Evolutionary conservation across 345 rosid genomes (phyloP), one percentile per base, ranked within the genome.

Genomic region (Salix arbutifolia): DNA sequence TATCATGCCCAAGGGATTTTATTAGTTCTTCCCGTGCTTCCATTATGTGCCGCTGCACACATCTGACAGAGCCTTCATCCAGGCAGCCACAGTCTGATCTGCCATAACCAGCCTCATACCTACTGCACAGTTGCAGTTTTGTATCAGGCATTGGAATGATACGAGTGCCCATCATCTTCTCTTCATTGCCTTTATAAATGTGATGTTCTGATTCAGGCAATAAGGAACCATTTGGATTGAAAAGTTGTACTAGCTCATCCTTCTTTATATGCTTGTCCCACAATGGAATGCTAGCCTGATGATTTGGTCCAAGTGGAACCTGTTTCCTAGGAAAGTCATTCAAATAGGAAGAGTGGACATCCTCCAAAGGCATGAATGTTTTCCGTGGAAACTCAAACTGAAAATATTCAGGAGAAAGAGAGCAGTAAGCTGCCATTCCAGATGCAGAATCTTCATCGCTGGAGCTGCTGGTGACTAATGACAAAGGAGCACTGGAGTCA

Each of bases 51-150:
- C 85, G 92, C 38, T 80, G 77, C 53, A 84, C 90, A 77, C 97
- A 92, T 79, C 92, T 83, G 48, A 81, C 28, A 76, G 90, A 90
- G 60, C 88, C 94, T 76, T 75, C 82, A 80, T 92, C 96, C 37
- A 71, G 70, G 78, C 97, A 92, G 38, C 67, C 64, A 79, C 97
- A 92, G 26, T 85, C 81, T n/a, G 46, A 73, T 16, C 65, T 62
- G 26, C 65, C 71, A 42, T 37, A 64, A 62, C 90, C 89, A 65
- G 70, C 86, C 46, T 65, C 72, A 38, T 65, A 76, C 62, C 68
- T 53, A n/a, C n/a, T 18, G 40, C 25, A 26, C 19, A 4, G 52
- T 37, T 60, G 52, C 7, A 67, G n/a, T 9, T 56, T 44, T 19
- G 46, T 10, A 9, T 28, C 68, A 28, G 67, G 73, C 73, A 78